phyloP scores from a whole-genome alignment of 164 flowering plant species.

The Annona cherimola region DNA sequence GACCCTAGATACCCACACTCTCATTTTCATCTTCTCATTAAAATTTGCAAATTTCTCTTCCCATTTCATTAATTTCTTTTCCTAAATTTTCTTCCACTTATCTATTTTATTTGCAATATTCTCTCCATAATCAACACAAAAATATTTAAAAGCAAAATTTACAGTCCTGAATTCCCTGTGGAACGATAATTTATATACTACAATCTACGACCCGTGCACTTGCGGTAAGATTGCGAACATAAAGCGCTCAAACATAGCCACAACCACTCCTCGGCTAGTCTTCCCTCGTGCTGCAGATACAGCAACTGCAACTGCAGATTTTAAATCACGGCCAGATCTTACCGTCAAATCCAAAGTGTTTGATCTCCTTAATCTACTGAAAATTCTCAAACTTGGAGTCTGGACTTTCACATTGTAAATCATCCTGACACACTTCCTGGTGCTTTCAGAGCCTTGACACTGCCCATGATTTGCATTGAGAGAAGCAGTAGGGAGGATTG shows the following conservation, averaged over 20 bases:
- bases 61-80: too few species aligned
- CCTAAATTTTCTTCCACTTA: too few species aligned
- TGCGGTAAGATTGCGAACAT: too few species aligned
- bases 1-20: too few species aligned
- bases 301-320: slow-evolving; percentile 45
- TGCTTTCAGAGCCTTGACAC: slow-evolving; percentile 32
- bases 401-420: slow-evolving; percentile 18
- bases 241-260: slow-evolving; percentile 84
- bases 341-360: slow-evolving; percentile 48
- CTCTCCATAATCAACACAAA: too few species aligned
- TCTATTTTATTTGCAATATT: too few species aligned
- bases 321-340: slow-evolving; percentile 34
- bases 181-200: too few species aligned
- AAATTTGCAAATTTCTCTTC: too few species aligned
- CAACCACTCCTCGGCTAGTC: slow-evolving; percentile 40
- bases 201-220: too few species aligned
- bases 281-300: slow-evolving; percentile 35
- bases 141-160: too few species aligned
- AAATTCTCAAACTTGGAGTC: slow-evolving; percentile 20
- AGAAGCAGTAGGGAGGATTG: slow-evolving; percentile 35
- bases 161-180: too few species aligned
- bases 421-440: slow-evolving; percentile 42
- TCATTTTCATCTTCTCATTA: too few species aligned
- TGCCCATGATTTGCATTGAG: slow-evolving; percentile 28
- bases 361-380: slow-evolving; percentile 54